phyloP scores from a whole-genome alignment of 495 filamentous ascomycete genomes.

The Daldinia caldariorum region DNA sequence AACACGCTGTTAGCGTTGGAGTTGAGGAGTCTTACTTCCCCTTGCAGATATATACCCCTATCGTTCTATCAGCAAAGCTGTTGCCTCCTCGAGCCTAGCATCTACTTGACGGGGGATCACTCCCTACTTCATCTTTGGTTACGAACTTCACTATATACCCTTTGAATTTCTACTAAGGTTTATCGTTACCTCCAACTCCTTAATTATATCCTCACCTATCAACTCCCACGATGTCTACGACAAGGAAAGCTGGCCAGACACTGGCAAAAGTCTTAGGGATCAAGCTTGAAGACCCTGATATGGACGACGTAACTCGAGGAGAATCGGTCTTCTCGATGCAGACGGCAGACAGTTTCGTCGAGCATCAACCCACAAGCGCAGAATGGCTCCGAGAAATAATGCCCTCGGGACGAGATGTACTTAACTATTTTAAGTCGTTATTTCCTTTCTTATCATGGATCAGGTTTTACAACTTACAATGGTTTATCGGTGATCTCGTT shows the following conservation, averaged over 20 bases:
- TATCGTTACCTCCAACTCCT: background rate
- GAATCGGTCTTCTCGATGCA: conserved; percentile 83
- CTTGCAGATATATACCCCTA: background rate
- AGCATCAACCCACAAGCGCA: conserved; percentile 76
- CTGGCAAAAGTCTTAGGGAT: conserved; percentile 87
- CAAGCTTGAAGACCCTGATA: conserved; percentile 73
- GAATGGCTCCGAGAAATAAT: conserved; percentile 75
- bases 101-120: background rate
- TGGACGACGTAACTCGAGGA: conserved; percentile 69
- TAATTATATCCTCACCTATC: background rate
- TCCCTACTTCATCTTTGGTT: background rate
- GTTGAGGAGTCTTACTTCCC: background rate
- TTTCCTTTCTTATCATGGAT: conserved; percentile 95
- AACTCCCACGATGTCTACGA: conserved; percentile 35
- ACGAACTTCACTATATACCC: background rate
- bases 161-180: background rate
- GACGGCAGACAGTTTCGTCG: conserved; percentile 82
- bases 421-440: conserved; percentile 70
- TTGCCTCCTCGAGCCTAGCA: background rate
- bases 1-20: conserved; percentile 1
- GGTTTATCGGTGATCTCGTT: conserved; percentile 87
- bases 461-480: conserved; percentile 83
- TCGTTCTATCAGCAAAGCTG: background rate
- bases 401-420: conserved; percentile 65
- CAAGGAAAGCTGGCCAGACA: conserved; percentile 66